Conservation (phyloP, 805 yeast genomes). For the Candida argentea region DNA sequence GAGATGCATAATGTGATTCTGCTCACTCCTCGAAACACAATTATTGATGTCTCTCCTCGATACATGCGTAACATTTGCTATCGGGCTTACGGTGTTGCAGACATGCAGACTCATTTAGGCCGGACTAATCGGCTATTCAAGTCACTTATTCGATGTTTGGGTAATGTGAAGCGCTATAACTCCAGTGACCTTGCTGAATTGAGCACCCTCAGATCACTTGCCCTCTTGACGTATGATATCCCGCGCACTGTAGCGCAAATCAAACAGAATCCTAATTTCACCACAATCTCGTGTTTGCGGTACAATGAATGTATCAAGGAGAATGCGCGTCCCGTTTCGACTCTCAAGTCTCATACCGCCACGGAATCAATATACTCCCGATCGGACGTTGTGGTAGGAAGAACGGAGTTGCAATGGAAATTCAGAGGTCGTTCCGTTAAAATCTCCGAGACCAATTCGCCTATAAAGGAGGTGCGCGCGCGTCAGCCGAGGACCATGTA, state of each 20-base stretch:
- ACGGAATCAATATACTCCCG: conserved; percentile 13
- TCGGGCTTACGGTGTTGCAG: conserved; percentile 18
- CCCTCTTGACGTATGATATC: conserved; percentile 13
- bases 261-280: conserved; percentile 19
- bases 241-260: conserved; percentile 17
- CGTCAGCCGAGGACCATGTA: conserved; percentile 14
- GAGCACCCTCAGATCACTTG: conserved; percentile 11
- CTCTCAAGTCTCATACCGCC: conserved; percentile 7
- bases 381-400: conserved; percentile 14
- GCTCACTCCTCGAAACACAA: conserved; percentile 7
- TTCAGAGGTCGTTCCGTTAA: conserved; percentile 21
- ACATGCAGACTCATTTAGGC: conserved; percentile 19
- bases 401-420: conserved; percentile 26
- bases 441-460: conserved; percentile 7
- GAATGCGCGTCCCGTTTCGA: conserved; percentile 7
- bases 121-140: conserved; percentile 14
- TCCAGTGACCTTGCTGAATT: conserved; percentile 9
- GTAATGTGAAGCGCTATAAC: conserved; percentile 4
- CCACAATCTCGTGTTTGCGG: conserved; percentile 12
- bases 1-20: conserved; percentile 21
- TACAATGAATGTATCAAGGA: conserved; percentile 16
- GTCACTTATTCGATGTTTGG: conserved; percentile 14
- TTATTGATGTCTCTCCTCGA: conserved; percentile 20
- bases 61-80: conserved; percentile 22
- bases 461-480: conserved; percentile 11